These are phyloP conservation scores for Rhizophagus sp. DNA, from an alignment of 192 early-diverging fungal species.

Conservation along the genomic window DNA sequence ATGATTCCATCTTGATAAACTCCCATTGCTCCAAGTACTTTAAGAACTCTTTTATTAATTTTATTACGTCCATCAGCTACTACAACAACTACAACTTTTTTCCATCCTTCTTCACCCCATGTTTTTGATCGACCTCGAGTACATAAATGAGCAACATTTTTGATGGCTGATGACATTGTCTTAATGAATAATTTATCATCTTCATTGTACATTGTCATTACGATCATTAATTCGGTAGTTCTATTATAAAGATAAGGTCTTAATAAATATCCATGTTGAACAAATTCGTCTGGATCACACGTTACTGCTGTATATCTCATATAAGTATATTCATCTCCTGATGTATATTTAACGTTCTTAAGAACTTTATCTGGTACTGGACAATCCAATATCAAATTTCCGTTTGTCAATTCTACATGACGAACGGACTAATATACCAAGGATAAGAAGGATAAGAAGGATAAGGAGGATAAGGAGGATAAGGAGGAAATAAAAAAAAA, in stretches of 20 bases:
- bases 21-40: slow-evolving; percentile 85
- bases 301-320: slow-evolving; percentile 75
- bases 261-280: slow-evolving; percentile 58
- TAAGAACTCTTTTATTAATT: slow-evolving; percentile 68
- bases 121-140: slow-evolving; percentile 65
- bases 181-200: slow-evolving; percentile 88
- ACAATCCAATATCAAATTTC: slow-evolving; percentile 69
- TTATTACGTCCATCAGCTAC: slow-evolving; percentile 89
- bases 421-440: background rate
- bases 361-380: slow-evolving; percentile 59
- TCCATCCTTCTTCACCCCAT: slow-evolving; percentile 85
- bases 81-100: slow-evolving; percentile 89
- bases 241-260: slow-evolving; percentile 70
- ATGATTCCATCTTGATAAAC: slow-evolving; percentile 73
- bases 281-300: slow-evolving; percentile 66
- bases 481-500: too few relatives aligned
- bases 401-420: slow-evolving; percentile 57
- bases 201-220: slow-evolving; percentile 93
- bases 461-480: background rate
- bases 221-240: slow-evolving; percentile 87
- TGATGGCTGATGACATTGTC: slow-evolving; percentile 84
- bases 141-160: slow-evolving; percentile 92
- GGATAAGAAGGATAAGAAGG: background rate
- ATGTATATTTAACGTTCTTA: slow-evolving; percentile 45
- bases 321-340: slow-evolving; percentile 62